A percentile compares a stretch with the other conserved stretches of the same genome.
Evolutionary conservation across 768 basidiomycete genomes (phyloP).

Genomic region (Sporobolomyces roseus): DNA sequence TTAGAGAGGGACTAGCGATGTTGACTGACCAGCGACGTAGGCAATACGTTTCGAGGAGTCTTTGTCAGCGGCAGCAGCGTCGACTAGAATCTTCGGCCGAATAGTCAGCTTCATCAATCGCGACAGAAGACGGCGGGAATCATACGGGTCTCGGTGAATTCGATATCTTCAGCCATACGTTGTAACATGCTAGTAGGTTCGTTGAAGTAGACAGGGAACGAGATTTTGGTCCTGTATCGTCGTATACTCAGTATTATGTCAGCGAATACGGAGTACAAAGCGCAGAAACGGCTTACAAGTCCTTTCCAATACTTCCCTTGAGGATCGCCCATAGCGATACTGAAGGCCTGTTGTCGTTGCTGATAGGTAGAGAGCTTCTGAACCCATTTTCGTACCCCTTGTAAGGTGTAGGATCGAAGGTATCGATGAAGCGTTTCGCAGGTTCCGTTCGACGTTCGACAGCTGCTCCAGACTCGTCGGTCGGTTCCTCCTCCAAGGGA

Average conservation of each 20-base stretch:
- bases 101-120: no score
- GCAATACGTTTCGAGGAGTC: slow-evolving; percentile 80
- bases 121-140: slow-evolving; percentile 39
- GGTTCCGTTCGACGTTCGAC: slow-evolving; percentile 12
- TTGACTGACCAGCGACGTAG: slow-evolving; percentile 62
- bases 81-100: no score
- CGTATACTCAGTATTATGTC: no score
- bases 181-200: slow-evolving; percentile 88
- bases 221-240: slow-evolving; percentile 91
- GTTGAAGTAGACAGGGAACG: slow-evolving; percentile 74
- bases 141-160: slow-evolving; percentile 86
- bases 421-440: slow-evolving; percentile 23
- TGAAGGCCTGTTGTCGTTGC: slow-evolving; percentile 72
- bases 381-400: slow-evolving; percentile 66
- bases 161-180: slow-evolving; percentile 97
- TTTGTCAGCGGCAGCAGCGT: slow-evolving; percentile 70
- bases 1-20: no score
- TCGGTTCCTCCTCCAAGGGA: slow-evolving; percentile 67
- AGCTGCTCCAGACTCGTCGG: slow-evolving; percentile 53
- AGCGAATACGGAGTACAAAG: no score
- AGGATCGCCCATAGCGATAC: slow-evolving; percentile 83
- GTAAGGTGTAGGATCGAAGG: slow-evolving; percentile 56
- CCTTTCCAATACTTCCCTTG: slow-evolving; percentile 93
- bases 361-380: slow-evolving; percentile 61
- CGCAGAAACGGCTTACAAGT: no score